Evolutionary conservation across 805 yeast species (phyloP), one percentile per base, ranked within the genome.

Genomic region (Spathaspora gorwiae): DNA sequence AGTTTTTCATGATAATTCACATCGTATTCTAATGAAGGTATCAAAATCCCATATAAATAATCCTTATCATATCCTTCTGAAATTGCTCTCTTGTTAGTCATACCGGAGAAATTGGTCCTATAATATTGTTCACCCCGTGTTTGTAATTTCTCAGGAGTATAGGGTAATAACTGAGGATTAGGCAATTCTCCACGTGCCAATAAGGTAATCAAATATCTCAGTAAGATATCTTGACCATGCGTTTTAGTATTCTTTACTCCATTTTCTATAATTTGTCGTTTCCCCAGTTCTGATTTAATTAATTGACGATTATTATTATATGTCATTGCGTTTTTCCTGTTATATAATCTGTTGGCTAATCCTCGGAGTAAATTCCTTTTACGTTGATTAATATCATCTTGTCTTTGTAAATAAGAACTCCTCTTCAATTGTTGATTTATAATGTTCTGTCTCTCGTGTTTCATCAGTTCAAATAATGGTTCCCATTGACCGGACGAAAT

Each of bases 1-100:
- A 65, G 43, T 38, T 49, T 52, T 31, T 63, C 62, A 35, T 47
- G 33, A 42, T 56, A 49, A 45, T 70, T 70, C 37, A 70, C 53
- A 38, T 61, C 62, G 48, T 57, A 60, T 49, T 62, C 73, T 14
- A 71, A 36, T 14, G 58, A 60, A 0, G 72, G 72, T 42, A 60
- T 60, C 27, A 68, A 29, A 2, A 71, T 55, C 1, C 64, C 48
- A 6, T 65, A 61, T 5, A 71, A 51, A 39, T 64, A 59, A 31
- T 57, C 62, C 49, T 48, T 35, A 47, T 69, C 73, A 52, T 70
- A 70, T 1, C 65, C 67, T 3, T 40, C 37, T 5, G 35, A 36
- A 6, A 44, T 24, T 15, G 40, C 41, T 32, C 41, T 32, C 6
- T 30, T 31, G 7, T 29, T 15, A 7, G 36, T 26, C 13, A 31